Base-by-base conservation (phyloP, 2,329 filamentous ascomycete genomes). In the Beauveria scarabaeidicola region DNA sequence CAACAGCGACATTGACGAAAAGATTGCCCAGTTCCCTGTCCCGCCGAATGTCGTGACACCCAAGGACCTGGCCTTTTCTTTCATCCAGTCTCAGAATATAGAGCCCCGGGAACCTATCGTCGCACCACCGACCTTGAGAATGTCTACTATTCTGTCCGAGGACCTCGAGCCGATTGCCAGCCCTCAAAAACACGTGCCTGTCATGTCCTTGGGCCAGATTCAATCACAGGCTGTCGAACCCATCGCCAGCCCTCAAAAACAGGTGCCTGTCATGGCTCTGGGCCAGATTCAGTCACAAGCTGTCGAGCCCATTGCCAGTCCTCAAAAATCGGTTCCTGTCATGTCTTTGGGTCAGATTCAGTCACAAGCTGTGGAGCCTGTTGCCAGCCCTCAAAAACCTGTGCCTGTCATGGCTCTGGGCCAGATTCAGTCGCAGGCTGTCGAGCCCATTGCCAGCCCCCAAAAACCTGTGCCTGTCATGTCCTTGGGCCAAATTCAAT, bases 1-100 rank as follows among this genome's bases (percentile, higher is more conserved):
- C 2, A 80, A 81, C 64, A 82, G 79, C 65, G 81, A 84, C 65
- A 75, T 83, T 68, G 77, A 77, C 19, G 75, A 78, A 60, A 81
- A 78, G 64, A 71, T 85, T 52, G 76, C 77, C 17, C 76, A 78
- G 63, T 83, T 84, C 72, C 81, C 81, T 2, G 74, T 78, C 13
- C 81, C 82, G 5, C 81, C 81, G 1, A 73, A 73, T 0, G 75
- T 76, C n/a, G 66, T 73, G 3, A 66, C 69, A 1, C 67, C 66
- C 1, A 72, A 74, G 5, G 66, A 70, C 0, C 69, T 82, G 32
- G 74, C 67, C 47, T 67, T 81, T 40, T 81, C 80, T 1, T 65
- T 63, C 1, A 75, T 83, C 19, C 73, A 77, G 41, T 69, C 71
- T 2, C 73, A 81, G 65, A 64, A 72, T 47, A 70, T 82, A 17